Conservation (phyloP, 345 rosid genomes). For the Gossypium herbaceum region DNA sequence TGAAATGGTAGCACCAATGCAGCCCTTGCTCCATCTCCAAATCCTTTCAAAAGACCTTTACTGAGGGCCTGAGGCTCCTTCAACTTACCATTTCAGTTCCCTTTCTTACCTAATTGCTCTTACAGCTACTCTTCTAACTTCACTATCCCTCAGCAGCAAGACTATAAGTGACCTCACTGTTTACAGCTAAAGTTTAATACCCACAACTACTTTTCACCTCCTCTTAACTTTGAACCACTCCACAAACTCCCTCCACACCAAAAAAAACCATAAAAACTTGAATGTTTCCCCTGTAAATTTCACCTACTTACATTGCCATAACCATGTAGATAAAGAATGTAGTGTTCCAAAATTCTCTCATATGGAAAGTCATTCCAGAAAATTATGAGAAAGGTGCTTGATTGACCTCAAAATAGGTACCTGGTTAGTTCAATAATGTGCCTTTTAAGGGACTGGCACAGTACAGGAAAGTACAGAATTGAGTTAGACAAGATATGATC, state of each 20-base stretch:
- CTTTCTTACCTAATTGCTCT: conserved; percentile 32
- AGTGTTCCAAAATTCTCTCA: conserved; percentile 31
- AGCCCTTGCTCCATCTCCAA: not conserved
- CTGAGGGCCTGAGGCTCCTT: conserved; percentile 13
- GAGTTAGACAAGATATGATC: conserved; percentile 52
- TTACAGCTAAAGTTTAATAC: conserved; percentile 18
- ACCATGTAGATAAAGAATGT: conserved; percentile 34
- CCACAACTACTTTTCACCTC: conserved; percentile 9
- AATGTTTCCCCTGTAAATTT: conserved; percentile 44
- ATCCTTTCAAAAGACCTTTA: conserved; percentile 9
- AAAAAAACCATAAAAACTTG: conserved; percentile 23
- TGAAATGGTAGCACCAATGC: conserved; percentile 6
- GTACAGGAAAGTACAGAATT: conserved; percentile 58
- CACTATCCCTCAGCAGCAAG: not conserved
- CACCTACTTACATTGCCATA: conserved; percentile 66
- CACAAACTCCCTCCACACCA: conserved; percentile 31
- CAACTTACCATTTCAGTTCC: conserved; percentile 19
- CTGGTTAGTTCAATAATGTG: conserved; percentile 56
- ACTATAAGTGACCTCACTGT: conserved; percentile 16
- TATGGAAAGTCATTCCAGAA: conserved; percentile 65
- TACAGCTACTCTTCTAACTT: conserved; percentile 15
- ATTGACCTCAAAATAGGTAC: conserved; percentile 67
- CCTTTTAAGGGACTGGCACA: conserved; percentile 46
- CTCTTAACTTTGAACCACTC: conserved; percentile 39
- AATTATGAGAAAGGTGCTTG: conserved; percentile 40